These are phyloP conservation scores for Trifolium repens DNA, from an alignment of 306 rosid species.

Conservation along the genomic window DNA sequence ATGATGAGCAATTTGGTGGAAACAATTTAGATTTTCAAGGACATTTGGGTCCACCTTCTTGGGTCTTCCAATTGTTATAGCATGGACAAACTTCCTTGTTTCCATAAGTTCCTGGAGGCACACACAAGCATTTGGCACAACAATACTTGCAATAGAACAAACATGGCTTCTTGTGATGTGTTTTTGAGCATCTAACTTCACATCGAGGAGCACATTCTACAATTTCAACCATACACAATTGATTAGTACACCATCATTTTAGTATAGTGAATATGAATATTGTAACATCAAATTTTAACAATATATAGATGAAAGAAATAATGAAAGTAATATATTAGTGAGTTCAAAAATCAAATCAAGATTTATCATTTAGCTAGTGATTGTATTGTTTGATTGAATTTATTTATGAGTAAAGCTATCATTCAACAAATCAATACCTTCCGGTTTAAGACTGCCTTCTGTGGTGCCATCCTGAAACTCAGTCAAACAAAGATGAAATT, in stretches of 20 bases:
- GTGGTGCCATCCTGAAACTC: slow-evolving; percentile 60
- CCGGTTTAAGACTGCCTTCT: slow-evolving; percentile 80
- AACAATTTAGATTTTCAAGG: slow-evolving; percentile 43
- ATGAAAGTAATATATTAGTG: not conserved
- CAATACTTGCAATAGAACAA: slow-evolving; percentile 71
- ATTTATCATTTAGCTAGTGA: no score
- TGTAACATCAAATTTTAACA: not conserved
- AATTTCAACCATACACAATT: slow-evolving; percentile 6
- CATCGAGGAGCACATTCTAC: slow-evolving; percentile 68
- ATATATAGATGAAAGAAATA: not conserved
- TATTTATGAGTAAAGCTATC: not conserved
- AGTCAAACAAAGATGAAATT: slow-evolving; percentile 7
- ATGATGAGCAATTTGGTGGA: not conserved
- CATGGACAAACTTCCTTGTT: slow-evolving; percentile 75
- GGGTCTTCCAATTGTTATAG: slow-evolving; percentile 76
- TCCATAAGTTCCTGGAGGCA: slow-evolving; percentile 75
- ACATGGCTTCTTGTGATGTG: slow-evolving; percentile 71
- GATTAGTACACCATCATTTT: not conserved
- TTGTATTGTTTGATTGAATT: no score
- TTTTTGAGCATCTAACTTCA: slow-evolving; percentile 61
- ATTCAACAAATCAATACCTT: slow-evolving; percentile 45
- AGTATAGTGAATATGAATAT: not conserved
- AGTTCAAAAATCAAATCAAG: no score
- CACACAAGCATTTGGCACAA: slow-evolving; percentile 70
- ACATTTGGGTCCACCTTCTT: slow-evolving; percentile 78